Evolutionary conservation across 208 protist genomes (phyloP).

Genomic region (Lotmaria passim): DNA sequence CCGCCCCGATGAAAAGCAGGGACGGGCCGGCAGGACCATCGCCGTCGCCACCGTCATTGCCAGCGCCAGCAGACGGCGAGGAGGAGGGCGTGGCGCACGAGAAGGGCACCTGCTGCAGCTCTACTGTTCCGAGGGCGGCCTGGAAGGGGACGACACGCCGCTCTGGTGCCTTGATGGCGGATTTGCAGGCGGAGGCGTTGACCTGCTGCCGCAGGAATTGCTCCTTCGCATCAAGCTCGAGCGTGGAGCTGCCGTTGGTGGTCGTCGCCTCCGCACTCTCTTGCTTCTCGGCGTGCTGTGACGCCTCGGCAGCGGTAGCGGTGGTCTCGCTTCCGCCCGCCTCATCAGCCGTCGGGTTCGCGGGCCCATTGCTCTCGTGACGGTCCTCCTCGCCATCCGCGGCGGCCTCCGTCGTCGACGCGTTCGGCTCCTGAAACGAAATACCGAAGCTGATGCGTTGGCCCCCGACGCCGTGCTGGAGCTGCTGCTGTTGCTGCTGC

Average conservation of each 20-base stretch:
- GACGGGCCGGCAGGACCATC: slow-evolving; percentile 27
- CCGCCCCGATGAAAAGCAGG: slow-evolving; percentile 57
- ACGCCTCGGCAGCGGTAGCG: background rate
- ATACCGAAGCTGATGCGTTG: slow-evolving; percentile 40
- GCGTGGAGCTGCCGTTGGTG: background rate
- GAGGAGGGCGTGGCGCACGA: slow-evolving; percentile 26
- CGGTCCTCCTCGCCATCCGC: slow-evolving; percentile 11
- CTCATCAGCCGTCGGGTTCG: slow-evolving; percentile 3
- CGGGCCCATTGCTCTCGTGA: background rate
- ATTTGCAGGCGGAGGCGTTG: slow-evolving; percentile 38
- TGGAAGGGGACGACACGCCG: slow-evolving; percentile 44
- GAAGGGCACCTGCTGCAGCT: slow-evolving; percentile 60
- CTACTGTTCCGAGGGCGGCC: slow-evolving; percentile 58
- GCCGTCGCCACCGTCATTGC: slow-evolving; percentile 31
- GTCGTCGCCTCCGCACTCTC: no score
- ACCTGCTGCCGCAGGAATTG: slow-evolving; percentile 33
- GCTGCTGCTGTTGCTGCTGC: slow-evolving; percentile 52
- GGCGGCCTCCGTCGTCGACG: background rate
- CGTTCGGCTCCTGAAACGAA: slow-evolving; percentile 56
- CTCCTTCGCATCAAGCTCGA: slow-evolving; percentile 17
- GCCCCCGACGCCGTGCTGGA: slow-evolving; percentile 6
- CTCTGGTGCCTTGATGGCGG: slow-evolving; percentile 61
- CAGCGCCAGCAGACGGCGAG: slow-evolving; percentile 7
- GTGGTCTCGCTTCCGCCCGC: background rate
- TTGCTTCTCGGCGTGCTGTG: background rate